Base-by-base conservation (phyloP, 768 basidiomycete species). In the Candolleomyces eurysporus region DNA sequence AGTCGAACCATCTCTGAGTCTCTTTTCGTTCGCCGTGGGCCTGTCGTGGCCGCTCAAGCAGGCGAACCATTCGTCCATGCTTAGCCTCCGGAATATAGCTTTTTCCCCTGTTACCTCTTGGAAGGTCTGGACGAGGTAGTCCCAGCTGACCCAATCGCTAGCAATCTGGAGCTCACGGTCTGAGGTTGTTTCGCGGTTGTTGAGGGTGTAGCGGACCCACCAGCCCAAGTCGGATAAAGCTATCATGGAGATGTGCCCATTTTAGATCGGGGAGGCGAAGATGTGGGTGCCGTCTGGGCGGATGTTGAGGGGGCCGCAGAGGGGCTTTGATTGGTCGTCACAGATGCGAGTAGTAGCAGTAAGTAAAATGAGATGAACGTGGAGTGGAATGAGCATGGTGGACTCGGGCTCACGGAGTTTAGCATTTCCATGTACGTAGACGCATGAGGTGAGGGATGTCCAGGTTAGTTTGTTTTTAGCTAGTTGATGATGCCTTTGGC, bases 391-490 rank as follows among this genome's bases (percentile, higher is more conserved):
- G 26, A 2, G 26, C 2, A 26, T 26, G 26, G 26, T 26, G 26
- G 26, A 26, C 26, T 26, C 2, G 16, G 17, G 69, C 75, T 22
- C 53, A 79, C 78, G 39, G 68, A 70, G 43, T 73, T 67, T n/a
- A 79, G 68, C 73, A 78, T 78, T 49, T 80, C 78, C 64, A 78
- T 72, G 63, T n/a, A n/a, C n/a, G n/a, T 79, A 79, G 9, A 76
- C 75, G 1, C 78, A 75, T 0, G 77, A 73, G 2, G 75, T 74
- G 60, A 79, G 66, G 26, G 72, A 64, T 19, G 70, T 73, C 76
- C 76, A 79, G n/a, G 69, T 69, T 45, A 78, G 64, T 21, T 64
- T 69, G 19, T 72, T 55, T 74, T 67, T 57, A 80, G 66, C 55
- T 69, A 79, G 36, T 67, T 69, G 1, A 80, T 74, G 14, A 75